Base-by-base conservation (phyloP, 2,329 filamentous ascomycete species). In the Colletotrichum sp. region DNA sequence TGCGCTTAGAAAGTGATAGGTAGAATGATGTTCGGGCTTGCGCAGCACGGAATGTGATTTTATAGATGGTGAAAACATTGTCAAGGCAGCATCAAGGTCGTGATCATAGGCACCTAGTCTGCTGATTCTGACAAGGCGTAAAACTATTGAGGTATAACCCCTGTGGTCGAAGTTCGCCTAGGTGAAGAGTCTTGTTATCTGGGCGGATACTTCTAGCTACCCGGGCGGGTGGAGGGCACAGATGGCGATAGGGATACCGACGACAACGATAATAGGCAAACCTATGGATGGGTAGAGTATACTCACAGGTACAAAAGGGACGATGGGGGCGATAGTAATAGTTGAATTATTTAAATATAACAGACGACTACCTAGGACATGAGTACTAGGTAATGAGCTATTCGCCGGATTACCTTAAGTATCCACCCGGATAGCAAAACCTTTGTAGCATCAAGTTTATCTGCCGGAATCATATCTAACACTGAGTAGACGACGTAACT, bases 291-390 rank as follows among this genome's bases (percentile, higher is more conserved):
- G 36, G 0, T 0, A 38, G 36, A 38, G 36, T 8, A 38, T 18
- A 16, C 0, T 16, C 0, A 18, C 1, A 38, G 0, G 6, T 36
- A 36, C 4, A 14, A 3, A 0, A 18, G 14, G 36, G 36, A 9
- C 36, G 36, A 38, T 8, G 36, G 14, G 36, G 14, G 18, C 36
- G 0, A 38, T 38, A 5, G 36, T 3, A 38, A 18, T 38, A 18
- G 14, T 38, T 38, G 36, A 38, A 5, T 38, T 38, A 8, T 18
- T 18, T 1, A 18, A 38, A 38, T 38, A 38, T 9, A 38, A 38
- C 36, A 0, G 14, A 38, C 14, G 14, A 38, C 7, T 38, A 38
- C 36, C 0, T 18, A 18, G 16, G 36, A 38, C 16, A 18, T 18
- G 0, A 38, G 14, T 18, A 38, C 4, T 38, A 3, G 4, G 2